Conservation (phyloP, 805 yeast species). For the Barnettozyma californica region DNA sequence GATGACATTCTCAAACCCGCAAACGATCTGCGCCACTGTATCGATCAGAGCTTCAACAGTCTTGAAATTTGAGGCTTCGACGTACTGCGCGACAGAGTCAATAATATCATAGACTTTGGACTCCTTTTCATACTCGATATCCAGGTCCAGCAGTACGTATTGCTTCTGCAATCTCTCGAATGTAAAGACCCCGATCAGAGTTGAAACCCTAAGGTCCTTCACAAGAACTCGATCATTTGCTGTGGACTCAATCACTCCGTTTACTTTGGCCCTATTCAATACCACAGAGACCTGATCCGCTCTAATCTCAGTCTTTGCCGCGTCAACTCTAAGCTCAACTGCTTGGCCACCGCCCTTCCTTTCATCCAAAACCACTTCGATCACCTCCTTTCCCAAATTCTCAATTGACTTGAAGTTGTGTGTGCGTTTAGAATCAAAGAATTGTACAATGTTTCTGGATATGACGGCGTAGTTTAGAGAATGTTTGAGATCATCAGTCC, state of each 20-base stretch:
- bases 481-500: conserved; percentile 71
- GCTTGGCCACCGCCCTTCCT: conserved; percentile 42
- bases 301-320: conserved; percentile 53
- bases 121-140: conserved; percentile 36
- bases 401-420: conserved; percentile 31
- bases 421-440: conserved; percentile 38
- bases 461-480: conserved; percentile 88
- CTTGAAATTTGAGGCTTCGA: conserved; percentile 76
- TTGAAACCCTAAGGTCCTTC: conserved; percentile 49
- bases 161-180: conserved; percentile 84
- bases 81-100: conserved; percentile 47
- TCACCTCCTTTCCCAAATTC: conserved; percentile 41
- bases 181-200: conserved; percentile 90
- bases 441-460: conserved; percentile 55
- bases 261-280: conserved; percentile 29
- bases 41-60: conserved; percentile 91
- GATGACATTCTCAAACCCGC: conserved; percentile 34
- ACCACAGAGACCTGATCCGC: conserved; percentile 44
- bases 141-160: conserved; percentile 55
- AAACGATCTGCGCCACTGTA: conserved; percentile 56
- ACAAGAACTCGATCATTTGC: conserved; percentile 32
- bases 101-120: conserved; percentile 35
- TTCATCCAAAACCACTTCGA: conserved; percentile 38
- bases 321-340: conserved; percentile 37
- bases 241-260: conserved; percentile 10